Conservation (phyloP, 495 filamentous ascomycete genomes). For the Rusavskia elegans region DNA sequence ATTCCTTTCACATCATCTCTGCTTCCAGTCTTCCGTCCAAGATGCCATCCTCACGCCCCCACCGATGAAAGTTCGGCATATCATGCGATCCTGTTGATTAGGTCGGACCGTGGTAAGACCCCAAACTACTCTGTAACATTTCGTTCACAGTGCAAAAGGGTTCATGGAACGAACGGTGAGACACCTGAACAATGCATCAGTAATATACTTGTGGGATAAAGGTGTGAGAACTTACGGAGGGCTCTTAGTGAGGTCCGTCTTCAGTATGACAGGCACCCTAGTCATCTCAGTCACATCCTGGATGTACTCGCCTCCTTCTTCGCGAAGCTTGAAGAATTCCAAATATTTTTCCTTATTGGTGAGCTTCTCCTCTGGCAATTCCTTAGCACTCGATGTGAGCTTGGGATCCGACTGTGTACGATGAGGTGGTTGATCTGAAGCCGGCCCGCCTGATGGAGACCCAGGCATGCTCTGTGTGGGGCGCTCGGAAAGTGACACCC, state of each 20-base stretch:
- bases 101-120: too few relatives aligned
- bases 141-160: constrained; percentile 66
- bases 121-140: too few relatives aligned
- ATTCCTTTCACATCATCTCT: too few relatives aligned
- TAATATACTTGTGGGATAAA: background rate
- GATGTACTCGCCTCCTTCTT: constrained; percentile 90
- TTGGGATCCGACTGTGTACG: constrained; percentile 86
- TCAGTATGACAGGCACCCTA: constrained; percentile 85
- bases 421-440: constrained; percentile 53
- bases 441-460: constrained; percentile 64
- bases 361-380: constrained; percentile 57
- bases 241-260: constrained; percentile 96
- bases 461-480: constrained; percentile 93
- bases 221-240: constrained; percentile 63
- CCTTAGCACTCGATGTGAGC: constrained; percentile 55
- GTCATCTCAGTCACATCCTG: constrained; percentile 98
- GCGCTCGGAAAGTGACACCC: constrained; percentile 71
- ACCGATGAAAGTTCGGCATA: too few relatives aligned
- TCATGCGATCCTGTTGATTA: too few relatives aligned
- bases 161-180: constrained; percentile 95
- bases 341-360: constrained; percentile 95
- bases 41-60: too few relatives aligned
- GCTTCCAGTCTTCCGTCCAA: too few relatives aligned
- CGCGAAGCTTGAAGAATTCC: constrained; percentile 73
- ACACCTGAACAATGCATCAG: constrained; percentile 49